Percentiles rank a stretch among this genome's conserved stretches.
These are phyloP conservation scores for Hordeum pubiflorum DNA, from an alignment of 202 grass and related monocot species.

Conservation along the genomic window DNA sequence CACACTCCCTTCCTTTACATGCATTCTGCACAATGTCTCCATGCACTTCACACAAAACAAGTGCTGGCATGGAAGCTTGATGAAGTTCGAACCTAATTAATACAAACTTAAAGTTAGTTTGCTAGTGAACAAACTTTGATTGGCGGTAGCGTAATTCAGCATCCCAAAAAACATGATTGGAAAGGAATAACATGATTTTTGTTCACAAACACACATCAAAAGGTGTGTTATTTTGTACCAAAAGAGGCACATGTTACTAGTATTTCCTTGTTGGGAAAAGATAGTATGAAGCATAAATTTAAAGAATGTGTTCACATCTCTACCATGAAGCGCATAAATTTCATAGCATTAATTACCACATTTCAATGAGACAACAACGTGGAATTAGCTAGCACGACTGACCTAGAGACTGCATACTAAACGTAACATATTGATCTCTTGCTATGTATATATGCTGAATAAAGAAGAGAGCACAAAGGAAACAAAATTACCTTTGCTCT, in stretches of 20 bases:
- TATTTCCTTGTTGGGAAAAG: background rate
- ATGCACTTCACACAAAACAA: constrained; percentile 66
- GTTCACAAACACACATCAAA: background rate
- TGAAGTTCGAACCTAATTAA: constrained; percentile 58
- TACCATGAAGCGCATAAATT: background rate
- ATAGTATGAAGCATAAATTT: background rate
- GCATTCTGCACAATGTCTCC: constrained; percentile 69
- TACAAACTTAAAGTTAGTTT: background rate
- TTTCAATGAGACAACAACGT: background rate
- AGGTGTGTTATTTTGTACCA: background rate
- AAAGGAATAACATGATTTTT: background rate
- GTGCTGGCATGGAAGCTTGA: constrained; percentile 66
- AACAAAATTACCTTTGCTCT: constrained; percentile 14
- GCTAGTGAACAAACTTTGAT: background rate
- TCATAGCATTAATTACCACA: background rate
- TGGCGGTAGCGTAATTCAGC: background rate
- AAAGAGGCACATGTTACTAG: background rate
- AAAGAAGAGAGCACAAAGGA: background rate
- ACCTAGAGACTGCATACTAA: background rate
- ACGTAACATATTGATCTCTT: background rate
- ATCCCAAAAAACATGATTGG: background rate
- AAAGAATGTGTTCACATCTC: background rate
- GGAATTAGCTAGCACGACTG: background rate
- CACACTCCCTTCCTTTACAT: constrained; percentile 72
- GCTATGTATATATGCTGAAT: background rate